Evolutionary conservation across 2,329 filamentous ascomycete genomes (phyloP).

Genomic region (Pseudogymnoascus verrucosus): DNA sequence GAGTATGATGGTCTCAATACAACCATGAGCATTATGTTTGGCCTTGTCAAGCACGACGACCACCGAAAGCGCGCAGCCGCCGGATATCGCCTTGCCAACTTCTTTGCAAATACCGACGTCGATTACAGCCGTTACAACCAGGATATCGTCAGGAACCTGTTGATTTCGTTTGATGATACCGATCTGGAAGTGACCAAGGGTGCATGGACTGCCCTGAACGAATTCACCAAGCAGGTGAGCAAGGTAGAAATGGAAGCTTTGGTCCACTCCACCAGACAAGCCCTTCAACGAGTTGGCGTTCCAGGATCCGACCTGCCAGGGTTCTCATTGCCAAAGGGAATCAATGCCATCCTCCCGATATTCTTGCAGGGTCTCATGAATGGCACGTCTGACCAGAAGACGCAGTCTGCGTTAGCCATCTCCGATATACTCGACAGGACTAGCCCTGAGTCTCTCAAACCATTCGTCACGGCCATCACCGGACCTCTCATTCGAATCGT

Average conservation of each 20-base stretch:
- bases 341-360: slow-evolving; percentile 91
- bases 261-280: slow-evolving; percentile 76
- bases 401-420: slow-evolving; percentile 84
- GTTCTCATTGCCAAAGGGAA: slow-evolving; percentile 88
- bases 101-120: slow-evolving; percentile 71
- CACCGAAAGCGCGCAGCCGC: slow-evolving; percentile 74
- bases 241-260: slow-evolving; percentile 98
- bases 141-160: slow-evolving; percentile 81
- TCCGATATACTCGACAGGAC: slow-evolving; percentile 94
- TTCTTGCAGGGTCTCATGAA: slow-evolving; percentile 98
- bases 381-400: slow-evolving; percentile 83
- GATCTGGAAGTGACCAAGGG: slow-evolving; percentile 81
- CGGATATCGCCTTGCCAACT: slow-evolving; percentile 71
- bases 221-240: slow-evolving; percentile 78
- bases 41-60: slow-evolving; percentile 85
- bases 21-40: slow-evolving; percentile 86
- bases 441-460: slow-evolving; percentile 77
- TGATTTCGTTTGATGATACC: slow-evolving; percentile 85
- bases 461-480: slow-evolving; percentile 95
- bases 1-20: slow-evolving; percentile 94
- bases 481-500: slow-evolving; percentile 96
- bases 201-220: slow-evolving; percentile 77
- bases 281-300: slow-evolving; percentile 81
- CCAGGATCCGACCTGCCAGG: slow-evolving; percentile 77
- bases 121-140: slow-evolving; percentile 96